These are phyloP conservation scores for Phytophthora tentaculata DNA, from an alignment of 352 stramenopile genomes.

Conservation along the genomic window DNA sequence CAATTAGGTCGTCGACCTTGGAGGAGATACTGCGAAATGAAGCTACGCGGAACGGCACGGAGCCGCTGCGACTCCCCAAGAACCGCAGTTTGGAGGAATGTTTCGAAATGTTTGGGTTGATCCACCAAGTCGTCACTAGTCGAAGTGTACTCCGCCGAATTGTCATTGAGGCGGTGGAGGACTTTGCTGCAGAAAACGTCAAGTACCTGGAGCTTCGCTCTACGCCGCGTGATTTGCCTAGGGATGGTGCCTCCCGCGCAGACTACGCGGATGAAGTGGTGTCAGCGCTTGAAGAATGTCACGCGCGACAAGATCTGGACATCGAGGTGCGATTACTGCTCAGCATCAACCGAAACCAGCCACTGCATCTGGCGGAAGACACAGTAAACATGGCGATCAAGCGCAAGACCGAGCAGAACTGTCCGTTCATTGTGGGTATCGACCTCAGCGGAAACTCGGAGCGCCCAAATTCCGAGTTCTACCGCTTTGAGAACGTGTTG, in stretches of 20 bases:
- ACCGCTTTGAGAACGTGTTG: conserved; percentile 82
- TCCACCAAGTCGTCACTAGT: conserved; percentile 84
- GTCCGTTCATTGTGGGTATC: conserved; percentile 77
- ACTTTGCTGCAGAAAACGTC: conserved; percentile 84
- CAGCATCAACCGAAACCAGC: conserved; percentile 83
- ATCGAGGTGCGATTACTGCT: conserved; percentile 82
- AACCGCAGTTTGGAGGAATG: conserved; percentile 80
- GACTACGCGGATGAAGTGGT: conserved; percentile 83
- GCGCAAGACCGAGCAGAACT: conserved; percentile 48
- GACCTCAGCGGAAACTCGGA: conserved; percentile 89
- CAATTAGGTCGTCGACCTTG: conserved; percentile 73
- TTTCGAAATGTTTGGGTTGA: conserved; percentile 90
- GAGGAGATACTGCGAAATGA: conserved; percentile 66
- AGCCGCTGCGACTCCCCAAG: conserved; percentile 44
- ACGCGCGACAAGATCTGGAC: conserved; percentile 57
- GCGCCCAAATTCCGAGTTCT: conserved; percentile 81
- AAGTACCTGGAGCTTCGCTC: conserved; percentile 88
- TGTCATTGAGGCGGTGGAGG: conserved; percentile 80
- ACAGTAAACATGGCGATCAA: conserved; percentile 66
- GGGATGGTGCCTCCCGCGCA: conserved; percentile 54
- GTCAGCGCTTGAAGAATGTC: conserved; percentile 67
- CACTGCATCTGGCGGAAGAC: conserved; percentile 65
- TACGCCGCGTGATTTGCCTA: conserved; percentile 69
- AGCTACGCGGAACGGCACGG: conserved; percentile 28
- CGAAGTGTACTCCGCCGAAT: conserved; percentile 66